These are phyloP conservation scores for Aspergillus sp. DNA, from an alignment of 2,329 filamentous ascomycete species.

Conservation along the genomic window DNA sequence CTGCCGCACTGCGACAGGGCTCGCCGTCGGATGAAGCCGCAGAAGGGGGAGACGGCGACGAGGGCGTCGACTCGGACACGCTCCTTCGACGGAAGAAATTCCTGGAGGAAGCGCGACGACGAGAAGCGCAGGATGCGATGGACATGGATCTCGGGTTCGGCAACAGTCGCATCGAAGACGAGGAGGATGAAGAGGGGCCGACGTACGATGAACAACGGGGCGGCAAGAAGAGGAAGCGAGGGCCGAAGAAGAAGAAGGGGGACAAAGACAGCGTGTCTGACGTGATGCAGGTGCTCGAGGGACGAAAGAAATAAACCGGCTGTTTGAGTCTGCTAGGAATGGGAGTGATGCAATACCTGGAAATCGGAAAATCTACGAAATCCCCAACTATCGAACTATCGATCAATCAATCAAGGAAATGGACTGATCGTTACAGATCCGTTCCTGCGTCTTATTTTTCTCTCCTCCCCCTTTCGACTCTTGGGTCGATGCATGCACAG, in stretches of 20 bases:
- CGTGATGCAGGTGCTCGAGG: constrained; percentile 76
- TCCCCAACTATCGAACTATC: background rate
- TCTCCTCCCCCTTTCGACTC: background rate
- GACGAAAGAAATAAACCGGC: constrained; percentile 42
- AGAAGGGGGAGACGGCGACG: constrained; percentile 39
- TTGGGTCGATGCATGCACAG: background rate
- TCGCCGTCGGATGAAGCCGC: constrained; percentile 40
- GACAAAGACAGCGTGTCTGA: constrained; percentile 69
- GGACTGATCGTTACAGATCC: background rate
- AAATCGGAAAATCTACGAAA: background rate
- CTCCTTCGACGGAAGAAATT: constrained; percentile 72
- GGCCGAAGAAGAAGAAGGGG: constrained; percentile 53
- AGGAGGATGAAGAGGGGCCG: constrained; percentile 71
- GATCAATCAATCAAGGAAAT: background rate
- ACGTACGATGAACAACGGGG: constrained; percentile 46
- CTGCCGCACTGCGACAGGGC: constrained; percentile 60
- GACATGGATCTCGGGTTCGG: constrained; percentile 97
- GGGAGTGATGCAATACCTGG: background rate
- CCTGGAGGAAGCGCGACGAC: constrained; percentile 58
- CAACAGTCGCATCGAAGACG: constrained; percentile 78
- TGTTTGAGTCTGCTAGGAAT: constrained; percentile 4
- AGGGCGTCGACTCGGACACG: constrained; percentile 59
- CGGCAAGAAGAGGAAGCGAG: constrained; percentile 52
- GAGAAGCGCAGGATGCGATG: constrained; percentile 75
- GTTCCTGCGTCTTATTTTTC: background rate